These are phyloP conservation scores for Podaxis sp. DNA, from an alignment of 768 basidiomycete species.

Conservation along the genomic window DNA sequence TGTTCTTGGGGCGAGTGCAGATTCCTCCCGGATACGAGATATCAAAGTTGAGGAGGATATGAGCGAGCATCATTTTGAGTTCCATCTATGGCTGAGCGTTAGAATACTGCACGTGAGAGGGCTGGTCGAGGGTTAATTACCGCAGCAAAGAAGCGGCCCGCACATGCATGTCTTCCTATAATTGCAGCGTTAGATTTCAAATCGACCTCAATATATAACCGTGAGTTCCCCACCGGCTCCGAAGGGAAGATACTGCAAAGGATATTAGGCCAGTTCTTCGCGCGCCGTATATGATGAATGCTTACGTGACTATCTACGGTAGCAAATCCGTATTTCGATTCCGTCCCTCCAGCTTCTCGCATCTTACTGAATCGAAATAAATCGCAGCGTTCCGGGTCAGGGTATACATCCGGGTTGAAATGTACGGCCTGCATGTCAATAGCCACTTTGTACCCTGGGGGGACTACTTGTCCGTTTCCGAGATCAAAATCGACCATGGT, in stretches of 20 bases:
- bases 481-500: constrained; percentile 28
- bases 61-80: constrained; percentile 35
- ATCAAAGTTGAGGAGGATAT: constrained; percentile 34
- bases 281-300: not conserved
- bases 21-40: constrained; percentile 25
- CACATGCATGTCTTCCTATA: constrained; percentile 35
- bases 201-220: not conserved
- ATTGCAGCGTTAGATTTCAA: constrained; percentile 1
- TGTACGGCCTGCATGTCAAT: constrained; percentile 35
- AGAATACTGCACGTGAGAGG: not conserved
- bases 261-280: not conserved
- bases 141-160: constrained; percentile 35
- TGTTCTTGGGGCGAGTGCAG: constrained; percentile 26
- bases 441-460: constrained; percentile 30
- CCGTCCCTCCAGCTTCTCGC: constrained; percentile 25
- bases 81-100: constrained; percentile 26
- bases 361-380: constrained; percentile 36
- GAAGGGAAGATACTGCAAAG: constrained; percentile 35
- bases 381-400: constrained; percentile 32
- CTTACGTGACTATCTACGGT: constrained; percentile 33
- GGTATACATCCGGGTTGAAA: constrained; percentile 32
- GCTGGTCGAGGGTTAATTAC: constrained; percentile 24
- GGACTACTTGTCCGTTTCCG: constrained; percentile 29
- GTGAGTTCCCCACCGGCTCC: constrained; percentile 28
- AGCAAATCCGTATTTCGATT: constrained; percentile 33